Evolutionary conservation across 345 rosid species (phyloP).

Genomic region (Eucalyptus cladocalyx): DNA sequence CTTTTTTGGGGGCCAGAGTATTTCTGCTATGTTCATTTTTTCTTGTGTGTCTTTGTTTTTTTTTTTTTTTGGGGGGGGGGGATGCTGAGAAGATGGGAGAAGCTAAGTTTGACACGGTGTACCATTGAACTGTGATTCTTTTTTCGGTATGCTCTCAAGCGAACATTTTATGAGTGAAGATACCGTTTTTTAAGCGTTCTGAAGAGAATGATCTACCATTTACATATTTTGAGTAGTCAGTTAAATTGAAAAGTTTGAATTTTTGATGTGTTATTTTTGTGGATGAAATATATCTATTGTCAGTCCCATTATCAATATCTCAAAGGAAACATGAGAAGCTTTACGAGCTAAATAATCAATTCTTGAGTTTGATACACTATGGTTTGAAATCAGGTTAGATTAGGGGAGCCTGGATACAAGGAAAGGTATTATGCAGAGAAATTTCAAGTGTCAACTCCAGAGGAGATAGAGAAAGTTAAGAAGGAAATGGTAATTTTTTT

Average conservation of each 20-base stretch:
- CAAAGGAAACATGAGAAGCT: too few relatives aligned
- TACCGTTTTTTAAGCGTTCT: neutral
- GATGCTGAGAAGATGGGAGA: neutral
- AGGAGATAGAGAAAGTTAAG: conserved; percentile 52
- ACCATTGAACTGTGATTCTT: neutral
- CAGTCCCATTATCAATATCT: neutral
- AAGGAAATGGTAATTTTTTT: conserved; percentile 55
- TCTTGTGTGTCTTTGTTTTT: neutral
- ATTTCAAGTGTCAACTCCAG: conserved; percentile 44
- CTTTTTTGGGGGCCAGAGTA: neutral
- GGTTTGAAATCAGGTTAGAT: conserved; percentile 41
- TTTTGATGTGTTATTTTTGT: neutral
- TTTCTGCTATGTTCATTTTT: neutral
- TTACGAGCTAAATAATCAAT: neutral
- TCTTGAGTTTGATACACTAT: neutral
- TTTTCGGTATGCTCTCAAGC: neutral
- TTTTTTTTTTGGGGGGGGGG: neutral
- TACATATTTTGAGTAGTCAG: neutral
- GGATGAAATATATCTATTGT: neutral
- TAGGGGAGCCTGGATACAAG: conserved; percentile 95
- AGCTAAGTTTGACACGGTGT: neutral
- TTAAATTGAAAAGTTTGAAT: neutral
- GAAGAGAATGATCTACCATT: neutral
- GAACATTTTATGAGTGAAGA: neutral
- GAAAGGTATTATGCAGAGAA: conserved; percentile 92